Conservation (phyloP, 2,329 filamentous ascomycete genomes). For the Camptophora hylomeconis region DNA sequence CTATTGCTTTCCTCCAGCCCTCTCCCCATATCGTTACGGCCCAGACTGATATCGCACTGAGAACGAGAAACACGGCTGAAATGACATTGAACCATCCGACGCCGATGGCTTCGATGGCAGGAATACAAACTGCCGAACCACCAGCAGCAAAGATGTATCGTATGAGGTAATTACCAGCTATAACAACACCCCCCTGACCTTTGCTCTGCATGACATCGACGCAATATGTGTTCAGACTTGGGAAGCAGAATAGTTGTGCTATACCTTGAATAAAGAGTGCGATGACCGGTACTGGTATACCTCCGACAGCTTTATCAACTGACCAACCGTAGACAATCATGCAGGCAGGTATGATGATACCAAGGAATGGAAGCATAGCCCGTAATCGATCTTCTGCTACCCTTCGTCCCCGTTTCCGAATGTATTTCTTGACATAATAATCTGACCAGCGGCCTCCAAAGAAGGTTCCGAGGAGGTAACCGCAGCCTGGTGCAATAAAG, state of each 20-base stretch:
- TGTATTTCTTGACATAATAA: conserved; percentile 51
- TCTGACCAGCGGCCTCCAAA: conserved; percentile 62
- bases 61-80: conserved; percentile 43
- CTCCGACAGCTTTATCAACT: conserved; percentile 41
- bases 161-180: conserved; percentile 68
- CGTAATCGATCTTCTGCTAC: conserved; percentile 57
- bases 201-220: conserved; percentile 61
- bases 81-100: conserved; percentile 74
- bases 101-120: conserved; percentile 59
- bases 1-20: conserved; percentile 41
- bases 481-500: conserved; percentile 59
- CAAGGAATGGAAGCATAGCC: conserved; percentile 44
- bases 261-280: conserved; percentile 64
- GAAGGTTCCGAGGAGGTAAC: conserved; percentile 57
- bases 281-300: conserved; percentile 49
- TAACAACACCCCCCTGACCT: conserved; percentile 54
- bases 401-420: conserved; percentile 44
- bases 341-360: conserved; percentile 44
- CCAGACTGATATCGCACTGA: conserved; percentile 33
- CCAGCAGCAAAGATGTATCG: conserved; percentile 62
- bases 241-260: conserved; percentile 63
- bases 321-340: conserved; percentile 60
- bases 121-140: conserved; percentile 59
- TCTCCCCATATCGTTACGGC: conserved; percentile 38
- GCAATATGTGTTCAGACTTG: conserved; percentile 66